Evolutionary conservation across 805 yeast genomes (phyloP).

Genomic region (Metschnikowia kofuensis): DNA sequence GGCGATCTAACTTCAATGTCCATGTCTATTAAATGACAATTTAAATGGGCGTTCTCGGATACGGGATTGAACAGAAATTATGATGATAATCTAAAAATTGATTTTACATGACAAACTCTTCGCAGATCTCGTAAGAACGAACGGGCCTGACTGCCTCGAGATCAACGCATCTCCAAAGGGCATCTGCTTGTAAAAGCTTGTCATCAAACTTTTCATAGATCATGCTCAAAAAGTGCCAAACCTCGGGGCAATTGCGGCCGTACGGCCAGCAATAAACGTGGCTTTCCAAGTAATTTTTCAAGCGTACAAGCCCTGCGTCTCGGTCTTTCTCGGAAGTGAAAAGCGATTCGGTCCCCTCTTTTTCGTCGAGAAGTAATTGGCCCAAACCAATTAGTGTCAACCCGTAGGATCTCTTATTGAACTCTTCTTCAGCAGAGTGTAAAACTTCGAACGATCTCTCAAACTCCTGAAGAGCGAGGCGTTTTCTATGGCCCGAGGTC

Average conservation of each 20-base stretch:
- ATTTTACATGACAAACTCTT: slow-evolving; percentile 13
- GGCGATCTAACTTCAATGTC: no score
- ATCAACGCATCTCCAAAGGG: slow-evolving; percentile 63
- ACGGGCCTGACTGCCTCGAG: slow-evolving; percentile 63
- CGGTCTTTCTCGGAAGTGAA: slow-evolving; percentile 57
- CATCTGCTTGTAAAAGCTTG: slow-evolving; percentile 41
- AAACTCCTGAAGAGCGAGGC: slow-evolving; percentile 57
- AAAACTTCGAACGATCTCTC: slow-evolving; percentile 56
- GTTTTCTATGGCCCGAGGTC: slow-evolving; percentile 39
- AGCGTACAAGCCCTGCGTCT: slow-evolving; percentile 58
- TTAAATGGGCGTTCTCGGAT: no score
- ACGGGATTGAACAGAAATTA: no score
- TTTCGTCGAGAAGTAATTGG: slow-evolving; percentile 45
- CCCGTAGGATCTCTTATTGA: slow-evolving; percentile 38
- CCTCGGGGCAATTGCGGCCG: slow-evolving; percentile 48
- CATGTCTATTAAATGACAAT: no score
- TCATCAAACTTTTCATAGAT: slow-evolving; percentile 62
- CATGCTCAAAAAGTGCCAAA: slow-evolving; percentile 66
- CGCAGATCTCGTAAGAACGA: slow-evolving; percentile 33
- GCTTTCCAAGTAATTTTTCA: slow-evolving; percentile 45
- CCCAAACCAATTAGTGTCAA: slow-evolving; percentile 56
- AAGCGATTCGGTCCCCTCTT: slow-evolving; percentile 26
- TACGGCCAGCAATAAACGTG: slow-evolving; percentile 37
- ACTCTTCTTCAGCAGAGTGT: slow-evolving; percentile 19
- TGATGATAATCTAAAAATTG: no score